Conservation (phyloP, 768 basidiomycete species). For the Tephrocybe rancida region DNA sequence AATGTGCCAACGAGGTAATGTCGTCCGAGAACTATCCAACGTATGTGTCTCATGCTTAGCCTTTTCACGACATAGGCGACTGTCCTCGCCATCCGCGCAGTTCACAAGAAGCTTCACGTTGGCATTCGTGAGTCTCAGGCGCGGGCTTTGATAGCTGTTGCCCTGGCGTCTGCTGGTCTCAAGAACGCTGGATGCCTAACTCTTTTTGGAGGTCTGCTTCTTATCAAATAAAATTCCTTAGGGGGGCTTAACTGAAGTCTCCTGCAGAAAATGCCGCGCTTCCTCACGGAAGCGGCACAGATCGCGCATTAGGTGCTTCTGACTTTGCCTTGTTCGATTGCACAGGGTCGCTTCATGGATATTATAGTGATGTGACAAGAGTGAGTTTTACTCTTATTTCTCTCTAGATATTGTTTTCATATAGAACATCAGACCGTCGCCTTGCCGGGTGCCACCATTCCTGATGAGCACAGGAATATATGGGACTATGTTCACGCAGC, state of each 20-base stretch:
- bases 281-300: constrained; percentile 81
- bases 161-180: constrained; percentile 63
- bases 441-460: constrained; percentile 57
- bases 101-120: constrained; percentile 59
- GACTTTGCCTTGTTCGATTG: constrained; percentile 81
- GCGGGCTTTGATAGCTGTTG: constrained; percentile 52
- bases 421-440: constrained; percentile 57
- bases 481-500: constrained; percentile 72
- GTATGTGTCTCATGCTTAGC: neutral
- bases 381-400: constrained; percentile 41
- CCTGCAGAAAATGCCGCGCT: constrained; percentile 79
- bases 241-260: neutral
- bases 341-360: constrained; percentile 71
- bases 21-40: neutral
- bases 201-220: constrained; percentile 72
- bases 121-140: constrained; percentile 82
- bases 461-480: constrained; percentile 49
- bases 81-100: constrained; percentile 69
- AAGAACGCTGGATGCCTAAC: constrained; percentile 60
- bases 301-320: constrained; percentile 51
- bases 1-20: constrained; percentile 77
- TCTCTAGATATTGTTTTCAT: neutral
- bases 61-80: constrained; percentile 58
- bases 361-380: constrained; percentile 78
- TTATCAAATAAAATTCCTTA: constrained; percentile 6